Percentiles rank a stretch among this genome's conserved stretches.
These are phyloP conservation scores for Beauveria pseudobassiana DNA, from an alignment of 2,329 filamentous ascomycete genomes.

Conservation along the genomic window DNA sequence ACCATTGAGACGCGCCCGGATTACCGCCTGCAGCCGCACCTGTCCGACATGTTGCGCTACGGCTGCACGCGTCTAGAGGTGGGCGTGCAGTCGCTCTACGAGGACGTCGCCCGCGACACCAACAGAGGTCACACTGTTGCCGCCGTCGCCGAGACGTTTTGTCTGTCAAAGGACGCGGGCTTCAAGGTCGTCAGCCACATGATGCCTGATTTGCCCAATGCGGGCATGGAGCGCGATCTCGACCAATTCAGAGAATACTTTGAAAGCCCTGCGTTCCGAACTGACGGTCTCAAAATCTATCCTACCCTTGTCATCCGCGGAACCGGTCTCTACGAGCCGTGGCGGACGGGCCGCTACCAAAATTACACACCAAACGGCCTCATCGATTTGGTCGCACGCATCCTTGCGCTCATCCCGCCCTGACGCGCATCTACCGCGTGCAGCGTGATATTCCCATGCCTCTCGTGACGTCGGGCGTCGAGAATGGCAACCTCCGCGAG, in stretches of 20 bases:
- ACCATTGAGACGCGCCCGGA: slow-evolving; percentile 97
- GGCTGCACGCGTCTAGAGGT: slow-evolving; percentile 92
- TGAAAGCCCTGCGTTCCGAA: slow-evolving; percentile 90
- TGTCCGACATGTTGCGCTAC: slow-evolving; percentile 95
- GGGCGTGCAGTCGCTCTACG: slow-evolving; percentile 93
- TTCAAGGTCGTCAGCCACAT: slow-evolving; percentile 99
- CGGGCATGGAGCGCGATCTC: slow-evolving; percentile 95
- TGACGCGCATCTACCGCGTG: slow-evolving; percentile 98
- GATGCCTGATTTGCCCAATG: slow-evolving; percentile 98
- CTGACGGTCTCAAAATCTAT: slow-evolving; percentile 96
- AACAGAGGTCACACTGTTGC: slow-evolving; percentile 96
- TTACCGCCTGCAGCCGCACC: slow-evolving; percentile 92
- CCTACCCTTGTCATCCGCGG: slow-evolving; percentile 95
- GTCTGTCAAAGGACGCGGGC: slow-evolving; percentile 91
- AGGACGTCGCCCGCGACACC: slow-evolving; percentile 96
- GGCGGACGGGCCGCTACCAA: slow-evolving; percentile 94
- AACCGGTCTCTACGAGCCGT: slow-evolving; percentile 92
- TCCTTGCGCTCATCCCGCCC: slow-evolving; percentile 85
- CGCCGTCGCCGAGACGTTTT: slow-evolving; percentile 92
- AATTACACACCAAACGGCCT: slow-evolving; percentile 98
- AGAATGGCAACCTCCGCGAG: slow-evolving; percentile 94
- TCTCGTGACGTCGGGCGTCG: slow-evolving; percentile 93
- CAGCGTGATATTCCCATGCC: slow-evolving; percentile 99
- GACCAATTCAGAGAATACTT: slow-evolving; percentile 98
- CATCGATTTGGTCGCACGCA: slow-evolving; percentile 93